Evolutionary conservation across 139 green algal species (phyloP).

Genomic region (Ettlia oleoabundans): DNA sequence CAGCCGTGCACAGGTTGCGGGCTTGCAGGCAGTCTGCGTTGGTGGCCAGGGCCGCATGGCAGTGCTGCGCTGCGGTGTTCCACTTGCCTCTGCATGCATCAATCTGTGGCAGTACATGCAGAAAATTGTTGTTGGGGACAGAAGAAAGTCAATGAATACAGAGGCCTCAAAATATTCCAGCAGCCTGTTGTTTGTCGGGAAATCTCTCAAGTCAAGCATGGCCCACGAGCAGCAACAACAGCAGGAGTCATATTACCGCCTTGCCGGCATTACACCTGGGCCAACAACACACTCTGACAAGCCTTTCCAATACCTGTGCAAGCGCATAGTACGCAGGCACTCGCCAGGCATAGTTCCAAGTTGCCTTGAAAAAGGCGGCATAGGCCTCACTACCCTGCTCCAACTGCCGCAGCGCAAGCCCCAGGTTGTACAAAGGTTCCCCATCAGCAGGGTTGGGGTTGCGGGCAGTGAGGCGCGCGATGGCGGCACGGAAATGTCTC

Average conservation of each 20-base stretch:
- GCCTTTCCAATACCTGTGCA: not conserved
- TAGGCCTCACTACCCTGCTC: not conserved
- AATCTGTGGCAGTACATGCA: constrained; percentile 1
- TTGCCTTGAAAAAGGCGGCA: constrained; percentile 16
- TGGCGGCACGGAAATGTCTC: not conserved
- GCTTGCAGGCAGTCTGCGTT: constrained; percentile 18
- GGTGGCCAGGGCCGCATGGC: constrained; percentile 15
- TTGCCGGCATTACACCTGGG: too few species aligned
- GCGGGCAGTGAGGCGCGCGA: constrained; percentile 11
- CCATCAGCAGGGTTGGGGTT: constrained; percentile 26
- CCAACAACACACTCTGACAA: not conserved
- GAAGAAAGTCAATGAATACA: not conserved
- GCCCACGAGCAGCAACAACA: too few species aligned
- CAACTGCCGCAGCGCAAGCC: constrained; percentile 2
- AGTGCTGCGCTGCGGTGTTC: not conserved
- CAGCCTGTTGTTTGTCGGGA: too few species aligned
- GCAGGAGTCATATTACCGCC: too few species aligned
- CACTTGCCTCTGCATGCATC: not conserved
- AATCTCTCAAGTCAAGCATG: too few species aligned
- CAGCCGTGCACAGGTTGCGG: constrained; percentile 2
- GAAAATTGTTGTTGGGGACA: not conserved
- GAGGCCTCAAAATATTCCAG: too few species aligned
- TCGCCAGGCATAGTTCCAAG: constrained; percentile 28
- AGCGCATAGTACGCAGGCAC: constrained; percentile 8
- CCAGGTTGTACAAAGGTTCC: constrained; percentile 2